Base-by-base conservation (phyloP, 2,329 filamentous ascomycete species). In the Ceratocystis alfenasii region DNA sequence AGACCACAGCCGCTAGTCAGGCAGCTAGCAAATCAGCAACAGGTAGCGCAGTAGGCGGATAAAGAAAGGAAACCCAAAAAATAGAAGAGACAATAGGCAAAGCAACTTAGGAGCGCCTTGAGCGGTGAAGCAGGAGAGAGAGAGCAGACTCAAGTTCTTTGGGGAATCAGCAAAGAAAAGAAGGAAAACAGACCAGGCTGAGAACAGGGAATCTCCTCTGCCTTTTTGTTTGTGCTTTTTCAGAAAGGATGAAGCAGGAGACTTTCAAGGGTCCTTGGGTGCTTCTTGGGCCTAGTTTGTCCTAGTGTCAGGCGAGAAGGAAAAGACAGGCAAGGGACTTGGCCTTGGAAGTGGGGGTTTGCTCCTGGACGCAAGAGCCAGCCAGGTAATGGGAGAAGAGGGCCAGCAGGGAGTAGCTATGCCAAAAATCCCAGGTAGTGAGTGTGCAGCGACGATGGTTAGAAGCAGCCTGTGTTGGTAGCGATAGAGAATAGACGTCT, bases 91-190 rank as follows among this genome's bases (percentile, higher is more conserved):
- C 17, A 59, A 59, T n/a, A 46, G 44, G 36, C 6, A 64, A 65
- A 22, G 64, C 45, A 62, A 30, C 48, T 45, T 55, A 33, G 50
- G 33, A 48, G 36, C 60, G 62, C 41, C 41, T 64, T 64, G 64
- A 45, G 65, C 65, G 65, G 62, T 64, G 62, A 67, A 46, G 62
- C 25, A 45, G 65, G 20, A 48, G 50, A 30, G 22, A 48, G 50
- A 30, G 25, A 36, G 33, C n/a, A 12, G 36, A 53, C 15, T 50
- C 22, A 20, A 36, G 15, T 33, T 50, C 28, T 63, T 36, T 17
- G 20, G 41, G 30, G 6, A 36, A 55, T 45, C 48, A 64, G 46
- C 22, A 17, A 25, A 28, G 41, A 50, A 41, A 64, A 44, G 50
- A 36, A 22, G 10, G 62, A 17, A 59, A 60, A 33, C 30, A 64